phyloP scores from a whole-genome alignment of 1,139 yeast species.

The Tardiomyces digboiensis region DNA sequence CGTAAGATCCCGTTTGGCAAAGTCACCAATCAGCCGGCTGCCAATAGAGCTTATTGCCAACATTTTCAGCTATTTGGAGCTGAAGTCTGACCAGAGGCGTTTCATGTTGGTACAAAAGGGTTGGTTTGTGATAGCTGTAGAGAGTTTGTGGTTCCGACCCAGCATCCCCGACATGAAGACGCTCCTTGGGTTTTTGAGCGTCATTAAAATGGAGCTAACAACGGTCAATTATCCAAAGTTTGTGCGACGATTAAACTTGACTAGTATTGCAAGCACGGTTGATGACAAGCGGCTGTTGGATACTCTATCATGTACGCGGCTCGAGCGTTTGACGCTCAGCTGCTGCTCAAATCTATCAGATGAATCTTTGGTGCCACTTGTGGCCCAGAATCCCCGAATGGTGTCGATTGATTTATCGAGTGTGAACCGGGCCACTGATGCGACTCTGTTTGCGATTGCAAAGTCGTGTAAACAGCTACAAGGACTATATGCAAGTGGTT shows the following conservation, averaged over 20 bases:
- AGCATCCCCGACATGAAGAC: constrained; percentile 48
- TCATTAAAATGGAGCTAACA: constrained; percentile 15
- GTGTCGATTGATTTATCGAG: constrained; percentile 89
- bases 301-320: constrained; percentile 44
- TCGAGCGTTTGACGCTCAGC: constrained; percentile 81
- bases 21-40: constrained; percentile 43
- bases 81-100: constrained; percentile 54
- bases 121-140: constrained; percentile 76
- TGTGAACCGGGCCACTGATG: constrained; percentile 60
- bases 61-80: constrained; percentile 57
- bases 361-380: constrained; percentile 48
- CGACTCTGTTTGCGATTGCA: constrained; percentile 62
- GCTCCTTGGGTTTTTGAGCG: constrained; percentile 27
- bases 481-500: constrained; percentile 86
- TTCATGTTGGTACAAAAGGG: constrained; percentile 69
- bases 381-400: constrained; percentile 55
- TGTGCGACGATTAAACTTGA: constrained; percentile 72
- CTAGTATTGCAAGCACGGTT: constrained; percentile 60
- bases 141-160: constrained; percentile 85
- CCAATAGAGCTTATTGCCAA: constrained; percentile 78
- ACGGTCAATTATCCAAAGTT: constrained; percentile 53
- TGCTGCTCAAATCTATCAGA: constrained; percentile 65
- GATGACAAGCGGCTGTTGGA: constrained; percentile 44
- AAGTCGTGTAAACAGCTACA: constrained; percentile 66
- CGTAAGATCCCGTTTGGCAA: neutral